phyloP scores from a whole-genome alignment of 164 flowering plant genomes.

The Vitis labrusca region DNA sequence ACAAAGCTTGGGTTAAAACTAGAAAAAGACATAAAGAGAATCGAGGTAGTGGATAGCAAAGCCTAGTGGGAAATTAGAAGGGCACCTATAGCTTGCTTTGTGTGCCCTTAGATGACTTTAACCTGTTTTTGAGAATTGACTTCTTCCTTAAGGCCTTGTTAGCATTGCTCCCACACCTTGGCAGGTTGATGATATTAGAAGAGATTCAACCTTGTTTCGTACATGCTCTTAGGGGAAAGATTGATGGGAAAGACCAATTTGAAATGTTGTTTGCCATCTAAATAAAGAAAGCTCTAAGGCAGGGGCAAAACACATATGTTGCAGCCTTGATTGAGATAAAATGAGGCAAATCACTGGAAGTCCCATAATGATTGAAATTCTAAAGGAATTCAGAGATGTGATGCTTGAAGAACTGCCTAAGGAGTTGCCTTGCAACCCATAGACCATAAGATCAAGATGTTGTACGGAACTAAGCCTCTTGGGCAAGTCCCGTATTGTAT shows the following conservation, averaged over 20 bases:
- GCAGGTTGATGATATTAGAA: background rate
- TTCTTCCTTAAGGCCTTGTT: background rate
- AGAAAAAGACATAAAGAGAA: background rate
- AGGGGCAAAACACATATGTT: background rate
- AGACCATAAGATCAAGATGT: background rate
- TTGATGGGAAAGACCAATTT: background rate
- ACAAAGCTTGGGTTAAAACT: background rate
- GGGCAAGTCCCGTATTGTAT: constrained; percentile 1
- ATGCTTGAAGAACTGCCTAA: constrained; percentile 9
- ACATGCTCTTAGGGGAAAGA: background rate
- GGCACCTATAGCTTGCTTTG: background rate
- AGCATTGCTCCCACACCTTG: constrained; percentile 3
- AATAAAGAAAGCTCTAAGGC: background rate
- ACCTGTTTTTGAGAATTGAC: constrained; percentile 6
- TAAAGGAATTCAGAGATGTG: constrained; percentile 6
- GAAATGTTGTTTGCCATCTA: background rate
- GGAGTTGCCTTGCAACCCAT: background rate
- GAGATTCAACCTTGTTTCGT: background rate
- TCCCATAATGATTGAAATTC: background rate
- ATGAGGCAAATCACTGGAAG: background rate
- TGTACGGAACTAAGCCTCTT: too few species aligned
- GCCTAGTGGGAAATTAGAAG: background rate
- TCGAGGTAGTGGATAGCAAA: background rate
- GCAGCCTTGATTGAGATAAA: background rate
- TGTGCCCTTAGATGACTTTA: constrained; percentile 15